Base-by-base conservation (phyloP, 495 filamentous ascomycete species). In the Talaromyces borbonicus region DNA sequence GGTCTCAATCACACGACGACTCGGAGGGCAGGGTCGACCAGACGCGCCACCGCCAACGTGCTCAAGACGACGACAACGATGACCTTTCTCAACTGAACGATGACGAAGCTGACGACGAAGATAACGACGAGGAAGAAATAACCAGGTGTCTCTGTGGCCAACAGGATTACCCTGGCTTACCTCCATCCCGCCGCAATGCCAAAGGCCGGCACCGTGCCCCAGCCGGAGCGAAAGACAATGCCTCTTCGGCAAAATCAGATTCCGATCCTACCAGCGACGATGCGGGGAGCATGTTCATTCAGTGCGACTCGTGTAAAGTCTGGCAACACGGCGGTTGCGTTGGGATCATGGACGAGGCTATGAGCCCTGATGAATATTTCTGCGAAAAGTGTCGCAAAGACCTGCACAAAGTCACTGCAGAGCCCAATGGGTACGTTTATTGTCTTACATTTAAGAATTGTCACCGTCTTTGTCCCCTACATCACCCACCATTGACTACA, bases 281-380 rank as follows among this genome's bases (percentile, higher is more conserved):
- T 37, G 71, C 85, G 39, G 90, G 92, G 29, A 89, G 90, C 12
- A 83, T 97, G 62, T 99, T 95, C 61, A 90, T 99, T 49, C 92
- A 97, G 69, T 99, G 92, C 77, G 92, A 99, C 63, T 71, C 78
- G 39, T 99, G 92, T 67, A 93, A 95, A 61, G 92, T 96, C 45
- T 99, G 92, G 92, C 92, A 99, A 58, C 92, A 99, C 56, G 93
- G 92, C 58, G 89, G 87, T 47, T 99, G 92, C 65, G 93, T 99
- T 41, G 92, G 92, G 29, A 95, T 99, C 52, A 89, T 88, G 74
- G 87, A 94, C 50, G 87, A 90, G 60, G 81, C 84, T 44, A 80
- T 81, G 60, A 90, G 83, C 58, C 93, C 90, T 25, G 90, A 97
- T 36, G 87, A 96, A 66, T 99, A 99, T 71, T 97, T 87, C 59